phyloP scores from a whole-genome alignment of 192 early-diverging fungal genomes.

The Entrophospora sp. region DNA sequence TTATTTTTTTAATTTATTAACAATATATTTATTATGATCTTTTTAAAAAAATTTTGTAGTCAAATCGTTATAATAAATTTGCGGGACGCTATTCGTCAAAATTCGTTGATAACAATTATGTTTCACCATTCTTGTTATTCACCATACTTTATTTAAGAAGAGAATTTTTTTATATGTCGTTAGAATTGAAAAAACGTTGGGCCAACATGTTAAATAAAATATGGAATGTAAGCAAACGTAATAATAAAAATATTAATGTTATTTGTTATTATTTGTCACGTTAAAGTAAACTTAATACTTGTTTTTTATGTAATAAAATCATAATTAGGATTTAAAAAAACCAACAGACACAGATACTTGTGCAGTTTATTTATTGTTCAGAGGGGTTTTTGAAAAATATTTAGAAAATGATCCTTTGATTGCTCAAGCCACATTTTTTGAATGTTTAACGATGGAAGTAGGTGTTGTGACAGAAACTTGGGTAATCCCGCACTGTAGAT shows the following conservation, averaged over 20 bases:
- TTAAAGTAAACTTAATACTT: too few species aligned
- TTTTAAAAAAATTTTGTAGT: too few species aligned
- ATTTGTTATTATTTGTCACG: too few species aligned
- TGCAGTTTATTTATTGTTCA: slow-evolving; percentile 30
- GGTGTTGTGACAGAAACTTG: slow-evolving; percentile 31
- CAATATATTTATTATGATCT: background rate
- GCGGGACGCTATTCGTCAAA: slow-evolving; percentile 31
- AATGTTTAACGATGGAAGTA: slow-evolving; percentile 29
- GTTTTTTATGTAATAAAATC: too few species aligned
- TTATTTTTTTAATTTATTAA: background rate
- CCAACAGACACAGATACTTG: slow-evolving; percentile 23
- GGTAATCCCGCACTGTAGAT: slow-evolving; percentile 34
- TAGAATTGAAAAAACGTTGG: slow-evolving; percentile 25
- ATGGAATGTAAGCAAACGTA: slow-evolving; percentile 24
- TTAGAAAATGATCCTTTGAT: slow-evolving; percentile 28
- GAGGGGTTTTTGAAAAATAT: slow-evolving; percentile 31
- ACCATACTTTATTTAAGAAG: slow-evolving; percentile 32
- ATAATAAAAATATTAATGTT: background rate
- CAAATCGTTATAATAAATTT: slow-evolving; percentile 38
- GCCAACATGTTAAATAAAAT: slow-evolving; percentile 26
- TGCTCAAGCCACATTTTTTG: slow-evolving; percentile 28
- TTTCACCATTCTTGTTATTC: slow-evolving; percentile 30
- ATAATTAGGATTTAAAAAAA: slow-evolving; percentile 26
- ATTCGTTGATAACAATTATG: slow-evolving; percentile 23
- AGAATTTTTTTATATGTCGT: slow-evolving; percentile 32